phyloP scores from a whole-genome alignment of 2,329 filamentous ascomycete species.

The Cladosporium sp. region DNA sequence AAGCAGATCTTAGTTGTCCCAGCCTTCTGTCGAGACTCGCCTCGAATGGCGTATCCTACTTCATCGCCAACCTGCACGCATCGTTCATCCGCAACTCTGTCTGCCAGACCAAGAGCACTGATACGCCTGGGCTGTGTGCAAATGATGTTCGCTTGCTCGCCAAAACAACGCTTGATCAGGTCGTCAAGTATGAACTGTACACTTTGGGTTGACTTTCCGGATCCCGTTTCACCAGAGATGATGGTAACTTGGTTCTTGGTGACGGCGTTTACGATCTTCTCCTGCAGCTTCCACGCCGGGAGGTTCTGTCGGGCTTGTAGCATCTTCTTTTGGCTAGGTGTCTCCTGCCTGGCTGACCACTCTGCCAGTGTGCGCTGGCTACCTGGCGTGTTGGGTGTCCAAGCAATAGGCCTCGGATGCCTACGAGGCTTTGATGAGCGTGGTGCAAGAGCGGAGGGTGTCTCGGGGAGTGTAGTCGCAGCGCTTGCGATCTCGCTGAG shows the following conservation, averaged over 20 bases:
- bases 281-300: conserved; percentile 81
- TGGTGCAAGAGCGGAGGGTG: conserved; percentile 11
- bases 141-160: conserved; percentile 78
- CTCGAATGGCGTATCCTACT: conserved; percentile 86
- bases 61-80: conserved; percentile 78
- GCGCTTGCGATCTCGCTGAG: conserved; percentile 80
- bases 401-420: conserved; percentile 56
- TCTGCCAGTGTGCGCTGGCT: conserved; percentile 56
- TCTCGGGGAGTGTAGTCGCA: conserved; percentile 54
- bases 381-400: conserved; percentile 53
- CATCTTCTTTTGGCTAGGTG: conserved; percentile 67
- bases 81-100: conserved; percentile 89
- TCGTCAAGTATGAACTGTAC: conserved; percentile 95
- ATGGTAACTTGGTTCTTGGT: conserved; percentile 81
- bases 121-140: conserved; percentile 95
- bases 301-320: conserved; percentile 64
- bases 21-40: conserved; percentile 70
- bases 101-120: conserved; percentile 86
- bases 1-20: conserved; percentile 85
- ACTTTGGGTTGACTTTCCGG: conserved; percentile 93
- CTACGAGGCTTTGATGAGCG: conserved; percentile 31
- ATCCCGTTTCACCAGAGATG: conserved; percentile 94
- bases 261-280: conserved; percentile 72
- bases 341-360: conserved; percentile 66
- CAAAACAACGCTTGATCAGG: conserved; percentile 70